A percentile compares a stretch with the other conserved stretches of the same genome.
Conservation (phyloP, 1,139 yeast species). For the Protomyces macrosporus region DNA sequence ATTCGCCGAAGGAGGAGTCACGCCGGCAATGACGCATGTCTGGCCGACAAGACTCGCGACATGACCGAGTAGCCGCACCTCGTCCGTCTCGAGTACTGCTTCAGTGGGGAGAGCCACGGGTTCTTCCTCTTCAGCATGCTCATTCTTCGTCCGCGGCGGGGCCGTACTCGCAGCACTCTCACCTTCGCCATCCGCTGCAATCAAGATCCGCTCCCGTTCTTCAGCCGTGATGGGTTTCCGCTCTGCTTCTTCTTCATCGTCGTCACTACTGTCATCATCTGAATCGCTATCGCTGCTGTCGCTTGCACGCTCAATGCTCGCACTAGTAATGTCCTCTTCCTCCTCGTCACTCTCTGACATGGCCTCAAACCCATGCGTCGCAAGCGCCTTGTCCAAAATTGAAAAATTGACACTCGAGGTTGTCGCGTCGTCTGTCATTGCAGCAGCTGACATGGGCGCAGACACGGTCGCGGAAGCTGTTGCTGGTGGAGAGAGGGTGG, state of each 20-base stretch:
- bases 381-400: constrained; percentile 15
- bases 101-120: constrained; percentile 15
- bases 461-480: background rate
- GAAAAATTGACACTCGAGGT: constrained; percentile 3
- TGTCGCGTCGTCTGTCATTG: background rate
- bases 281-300: background rate
- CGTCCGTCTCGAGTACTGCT: constrained; percentile 39
- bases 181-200: constrained; percentile 22
- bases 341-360: constrained; percentile 23
- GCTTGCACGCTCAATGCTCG: background rate
- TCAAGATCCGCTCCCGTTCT: constrained; percentile 15
- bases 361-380: constrained; percentile 20
- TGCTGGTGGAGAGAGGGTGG: background rate
- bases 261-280: background rate
- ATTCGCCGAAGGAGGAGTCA: constrained; percentile 78
- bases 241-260: constrained; percentile 8
- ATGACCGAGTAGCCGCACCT: constrained; percentile 69
- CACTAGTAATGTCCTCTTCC: background rate
- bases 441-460: background rate
- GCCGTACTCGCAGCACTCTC: background rate
- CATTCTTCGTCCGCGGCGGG: constrained; percentile 21
- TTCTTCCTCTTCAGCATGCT: constrained; percentile 17
- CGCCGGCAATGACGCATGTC: constrained; percentile 54
- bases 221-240: constrained; percentile 4
- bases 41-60: constrained; percentile 62